Percentiles rank a stretch among this genome's conserved stretches.
Conservation (phyloP, 2,329 filamentous ascomycete species). For the Pseudogymnoascus sp. region DNA sequence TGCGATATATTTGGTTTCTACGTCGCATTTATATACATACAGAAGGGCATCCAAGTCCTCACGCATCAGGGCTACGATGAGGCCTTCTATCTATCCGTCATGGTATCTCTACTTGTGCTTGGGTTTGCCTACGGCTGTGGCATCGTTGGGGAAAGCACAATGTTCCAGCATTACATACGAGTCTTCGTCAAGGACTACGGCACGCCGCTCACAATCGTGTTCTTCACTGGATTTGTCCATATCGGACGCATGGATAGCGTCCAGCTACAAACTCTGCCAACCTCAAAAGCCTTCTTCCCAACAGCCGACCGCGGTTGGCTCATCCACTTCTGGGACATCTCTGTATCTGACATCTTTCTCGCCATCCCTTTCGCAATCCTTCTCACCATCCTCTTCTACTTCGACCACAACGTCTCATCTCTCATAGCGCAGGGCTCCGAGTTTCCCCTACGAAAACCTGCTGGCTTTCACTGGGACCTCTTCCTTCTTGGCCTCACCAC, state of each 20-base stretch:
- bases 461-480: conserved; percentile 79
- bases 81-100: conserved; percentile 70
- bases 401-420: conserved; percentile 82
- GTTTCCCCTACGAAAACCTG: conserved; percentile 70
- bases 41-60: conserved; percentile 83
- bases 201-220: conserved; percentile 71
- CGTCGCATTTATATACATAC: conserved; percentile 83
- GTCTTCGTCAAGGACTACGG: conserved; percentile 87
- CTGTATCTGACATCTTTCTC: conserved; percentile 64
- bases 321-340: conserved; percentile 72
- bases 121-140: conserved; percentile 67
- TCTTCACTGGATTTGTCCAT: conserved; percentile 85
- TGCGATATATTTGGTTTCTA: conserved; percentile 95
- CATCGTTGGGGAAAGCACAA: conserved; percentile 57
- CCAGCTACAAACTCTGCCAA: conserved; percentile 62
- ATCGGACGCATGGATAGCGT: conserved; percentile 73
- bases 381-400: conserved; percentile 79
- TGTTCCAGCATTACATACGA: conserved; percentile 67
- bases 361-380: conserved; percentile 81
- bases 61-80: conserved; percentile 58
- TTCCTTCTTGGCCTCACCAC: conserved; percentile 75
- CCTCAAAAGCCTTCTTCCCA: conserved; percentile 68
- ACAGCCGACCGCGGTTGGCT: conserved; percentile 68
- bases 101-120: conserved; percentile 68
- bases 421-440: conserved; percentile 77